Evolutionary conservation across 257 asterid species (phyloP).

Genomic region (Scutellaria galericulata): DNA sequence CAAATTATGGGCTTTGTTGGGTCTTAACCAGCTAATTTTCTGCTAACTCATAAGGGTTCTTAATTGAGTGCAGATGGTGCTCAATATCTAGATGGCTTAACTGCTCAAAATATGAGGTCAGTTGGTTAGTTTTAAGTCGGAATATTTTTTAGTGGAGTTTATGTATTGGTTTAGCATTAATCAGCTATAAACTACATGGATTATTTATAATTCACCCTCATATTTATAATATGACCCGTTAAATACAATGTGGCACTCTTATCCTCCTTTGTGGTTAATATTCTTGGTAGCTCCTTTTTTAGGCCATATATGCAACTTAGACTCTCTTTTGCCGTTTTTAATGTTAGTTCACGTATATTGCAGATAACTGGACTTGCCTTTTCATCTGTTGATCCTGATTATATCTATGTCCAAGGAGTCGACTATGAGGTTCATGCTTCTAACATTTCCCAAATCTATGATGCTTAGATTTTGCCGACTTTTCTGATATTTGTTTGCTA

Average conservation of each 20-base stretch:
- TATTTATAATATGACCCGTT: no score
- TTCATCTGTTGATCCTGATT: slow-evolving; percentile 75
- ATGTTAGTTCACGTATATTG: slow-evolving; percentile 26
- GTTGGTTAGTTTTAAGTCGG: slow-evolving; percentile 6
- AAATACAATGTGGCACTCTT: not conserved
- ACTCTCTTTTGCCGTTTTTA: slow-evolving; percentile 4
- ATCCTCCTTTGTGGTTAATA: not conserved
- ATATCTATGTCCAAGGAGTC: slow-evolving; percentile 86
- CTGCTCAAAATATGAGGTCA: slow-evolving; percentile 92
- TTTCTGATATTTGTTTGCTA: no score
- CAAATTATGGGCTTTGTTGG: not conserved
- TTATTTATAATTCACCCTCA: no score
- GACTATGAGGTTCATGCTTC: slow-evolving; percentile 77
- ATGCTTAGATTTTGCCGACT: not conserved
- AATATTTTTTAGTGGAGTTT: no score
- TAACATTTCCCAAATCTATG: not conserved
- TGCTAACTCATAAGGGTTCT: slow-evolving; percentile 13
- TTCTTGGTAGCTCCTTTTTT: not conserved
- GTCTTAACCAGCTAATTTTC: slow-evolving; percentile 2
- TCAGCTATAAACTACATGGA: no score
- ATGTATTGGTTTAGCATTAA: no score
- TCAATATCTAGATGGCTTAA: slow-evolving; percentile 75
- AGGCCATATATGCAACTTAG: not conserved
- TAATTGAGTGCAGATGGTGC: slow-evolving; percentile 68
- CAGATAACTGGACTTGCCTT: slow-evolving; percentile 94